Evolutionary conservation across 768 basidiomycete genomes (phyloP), one percentile per base, ranked within the genome.

Genomic region (Amanita polypyramis): DNA sequence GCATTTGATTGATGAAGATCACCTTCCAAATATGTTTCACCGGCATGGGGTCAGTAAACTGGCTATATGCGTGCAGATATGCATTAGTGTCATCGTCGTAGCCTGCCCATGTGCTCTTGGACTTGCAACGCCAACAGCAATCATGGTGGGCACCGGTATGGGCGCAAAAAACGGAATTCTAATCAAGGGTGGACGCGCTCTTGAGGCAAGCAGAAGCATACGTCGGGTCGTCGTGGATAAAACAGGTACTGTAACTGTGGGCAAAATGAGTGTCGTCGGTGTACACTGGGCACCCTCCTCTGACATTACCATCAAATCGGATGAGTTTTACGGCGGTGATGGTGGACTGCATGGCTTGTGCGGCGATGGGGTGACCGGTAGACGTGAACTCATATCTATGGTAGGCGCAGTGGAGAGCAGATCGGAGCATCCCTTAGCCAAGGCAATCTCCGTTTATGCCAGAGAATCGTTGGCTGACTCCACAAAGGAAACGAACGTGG

Each of bases 111-210:
- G 96, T 61, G 95, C 96, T 0, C 76, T 99, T 29, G 96, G 95
- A 4, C 74, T 98, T 50, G 90, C 89, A 47, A 98, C 95, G 0
- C 96, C 96, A 1, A 98, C 96, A 0, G 96, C 95, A 2, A 92
- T 98, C 65, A 98, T 98, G 96, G 96, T 98, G 27, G 96, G 96
- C 14, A 98, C 95, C 0, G 96, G 96, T 1, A 81, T 98, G 49
- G 96, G 96, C 1, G 96, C 96, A 7, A 77, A 86, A 69, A 95
- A 98, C 57, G 95, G 96, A 0, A 98, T 99, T 51, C 68, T 99
- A 39, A 98, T 99, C 78, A 99, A 99, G 62, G 94, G 96, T 17
- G 96, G 94, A 1, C 74, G 86, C 11, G 94, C 96, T 2, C 70
- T 99, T 21, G 96, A 99, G 61, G 92, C 90, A 2, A 92, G 91